Evolutionary conservation across 2,329 filamentous ascomycete genomes (phyloP).

Genomic region (Chaetomiaceae sp.): DNA sequence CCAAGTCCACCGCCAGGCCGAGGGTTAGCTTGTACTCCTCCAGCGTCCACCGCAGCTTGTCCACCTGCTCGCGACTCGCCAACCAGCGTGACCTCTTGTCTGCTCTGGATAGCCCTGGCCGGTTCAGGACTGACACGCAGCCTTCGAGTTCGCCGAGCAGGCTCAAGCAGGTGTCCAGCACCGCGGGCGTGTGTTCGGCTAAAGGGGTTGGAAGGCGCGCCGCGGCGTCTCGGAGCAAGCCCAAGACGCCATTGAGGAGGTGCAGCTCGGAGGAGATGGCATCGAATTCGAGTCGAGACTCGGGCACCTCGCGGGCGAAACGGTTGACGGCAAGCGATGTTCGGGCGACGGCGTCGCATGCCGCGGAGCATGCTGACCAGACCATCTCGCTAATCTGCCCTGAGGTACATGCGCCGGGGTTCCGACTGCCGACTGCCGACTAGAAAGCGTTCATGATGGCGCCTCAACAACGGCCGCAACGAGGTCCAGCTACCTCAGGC

Average conservation of each 20-base stretch:
- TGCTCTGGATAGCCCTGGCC: conserved; percentile 27
- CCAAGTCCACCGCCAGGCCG: conserved; percentile 36
- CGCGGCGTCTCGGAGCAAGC: conserved; percentile 36
- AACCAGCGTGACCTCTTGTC: conserved; percentile 36
- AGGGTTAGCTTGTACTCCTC: conserved; percentile 35
- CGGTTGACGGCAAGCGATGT: conserved; percentile 29
- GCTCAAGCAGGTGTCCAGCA: conserved; percentile 32
- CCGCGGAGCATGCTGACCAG: conserved; percentile 35
- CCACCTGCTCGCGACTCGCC: conserved; percentile 29
- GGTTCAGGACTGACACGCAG: conserved; percentile 29
- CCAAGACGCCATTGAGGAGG: conserved; percentile 35
- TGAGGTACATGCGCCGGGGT: no score
- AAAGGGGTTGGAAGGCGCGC: conserved; percentile 31
- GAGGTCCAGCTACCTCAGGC: no score
- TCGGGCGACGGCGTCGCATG: conserved; percentile 31
- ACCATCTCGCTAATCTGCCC: no score
- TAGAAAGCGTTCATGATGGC: no score
- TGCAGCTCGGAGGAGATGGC: conserved; percentile 36
- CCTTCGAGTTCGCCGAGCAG: conserved; percentile 34
- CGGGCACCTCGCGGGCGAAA: conserved; percentile 37
- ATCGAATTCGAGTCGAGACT: conserved; percentile 35
- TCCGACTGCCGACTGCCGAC: no score
- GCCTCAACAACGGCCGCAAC: no score
- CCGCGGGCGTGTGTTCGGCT: conserved; percentile 30
- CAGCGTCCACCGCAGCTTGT: conserved; percentile 29